phyloP scores from a whole-genome alignment of 2,329 filamentous ascomycete species.

The Achaetomium macrosporum region DNA sequence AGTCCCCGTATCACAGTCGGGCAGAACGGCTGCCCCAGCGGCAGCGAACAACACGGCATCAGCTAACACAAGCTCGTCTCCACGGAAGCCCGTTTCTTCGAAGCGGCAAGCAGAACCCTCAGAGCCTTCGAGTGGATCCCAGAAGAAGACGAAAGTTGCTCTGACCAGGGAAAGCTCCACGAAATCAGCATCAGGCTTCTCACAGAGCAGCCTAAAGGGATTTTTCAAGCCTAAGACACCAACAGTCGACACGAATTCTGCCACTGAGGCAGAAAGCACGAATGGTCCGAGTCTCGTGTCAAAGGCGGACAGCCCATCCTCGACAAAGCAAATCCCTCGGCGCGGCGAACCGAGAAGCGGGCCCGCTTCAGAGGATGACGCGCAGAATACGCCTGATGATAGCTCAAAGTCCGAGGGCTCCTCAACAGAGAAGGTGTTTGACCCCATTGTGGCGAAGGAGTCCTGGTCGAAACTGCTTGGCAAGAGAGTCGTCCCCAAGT shows the following conservation, averaged over 20 bases:
- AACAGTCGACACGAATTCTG: constrained; percentile 12
- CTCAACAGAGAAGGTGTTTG: constrained; percentile 40
- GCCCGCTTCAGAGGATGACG: neutral
- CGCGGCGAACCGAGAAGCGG: neutral
- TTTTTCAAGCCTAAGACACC: constrained; percentile 65
- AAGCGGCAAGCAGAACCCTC: constrained; percentile 23
- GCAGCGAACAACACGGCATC: neutral
- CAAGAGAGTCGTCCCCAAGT: constrained; percentile 67
- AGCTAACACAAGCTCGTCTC: constrained; percentile 6
- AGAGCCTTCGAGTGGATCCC: constrained; percentile 23
- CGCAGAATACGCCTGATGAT: neutral
- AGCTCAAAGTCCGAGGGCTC: neutral
- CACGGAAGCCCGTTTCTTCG: constrained; percentile 12
- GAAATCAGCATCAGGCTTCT: constrained; percentile 29
- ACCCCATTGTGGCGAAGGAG: constrained; percentile 68
- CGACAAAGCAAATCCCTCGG: neutral
- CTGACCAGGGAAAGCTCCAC: constrained; percentile 29
- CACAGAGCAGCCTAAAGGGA: constrained; percentile 60
- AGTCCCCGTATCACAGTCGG: constrained; percentile 1
- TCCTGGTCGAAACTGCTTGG: constrained; percentile 82
- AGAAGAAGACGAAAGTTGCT: constrained; percentile 35
- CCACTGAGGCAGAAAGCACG: neutral
- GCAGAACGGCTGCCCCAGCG: constrained; percentile 12
- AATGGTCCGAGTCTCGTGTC: neutral
- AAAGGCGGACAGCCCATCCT: neutral